A percentile compares a stretch with the other conserved stretches of the same genome.
Conservation (phyloP, 2,329 filamentous ascomycete genomes). For the Pseudogymnoascus sp. region DNA sequence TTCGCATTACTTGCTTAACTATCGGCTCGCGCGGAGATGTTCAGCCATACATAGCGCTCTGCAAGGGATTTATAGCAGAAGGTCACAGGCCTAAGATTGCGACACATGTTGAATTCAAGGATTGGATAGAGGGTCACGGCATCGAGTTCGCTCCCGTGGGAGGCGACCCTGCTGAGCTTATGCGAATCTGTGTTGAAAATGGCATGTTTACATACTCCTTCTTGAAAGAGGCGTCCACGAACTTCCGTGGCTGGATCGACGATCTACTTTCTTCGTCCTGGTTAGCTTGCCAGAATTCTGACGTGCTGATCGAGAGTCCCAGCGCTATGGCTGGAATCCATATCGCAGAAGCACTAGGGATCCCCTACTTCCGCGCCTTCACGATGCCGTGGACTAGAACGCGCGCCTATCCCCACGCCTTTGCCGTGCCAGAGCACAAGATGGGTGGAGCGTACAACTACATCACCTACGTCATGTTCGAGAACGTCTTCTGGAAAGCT, state of each 20-base stretch:
- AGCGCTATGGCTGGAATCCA: slow-evolving; percentile 97
- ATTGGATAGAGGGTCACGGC: slow-evolving; percentile 84
- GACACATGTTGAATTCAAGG: slow-evolving; percentile 82
- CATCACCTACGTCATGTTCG: slow-evolving; percentile 91
- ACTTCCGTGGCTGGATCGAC: slow-evolving; percentile 93
- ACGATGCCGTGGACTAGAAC: slow-evolving; percentile 99
- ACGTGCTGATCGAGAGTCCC: slow-evolving; percentile 89
- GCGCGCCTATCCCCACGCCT: slow-evolving; percentile 90
- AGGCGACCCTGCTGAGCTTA: slow-evolving; percentile 87
- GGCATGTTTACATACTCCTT: slow-evolving; percentile 95
- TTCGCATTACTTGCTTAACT: slow-evolving; percentile 85
- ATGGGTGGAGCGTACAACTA: slow-evolving; percentile 95
- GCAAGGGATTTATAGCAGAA: slow-evolving; percentile 80
- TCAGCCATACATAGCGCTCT: slow-evolving; percentile 93
- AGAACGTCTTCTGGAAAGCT: slow-evolving; percentile 93
- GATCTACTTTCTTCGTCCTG: slow-evolving; percentile 76
- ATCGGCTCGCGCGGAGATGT: slow-evolving; percentile 95
- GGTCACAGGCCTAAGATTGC: slow-evolving; percentile 83
- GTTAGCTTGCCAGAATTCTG: slow-evolving; percentile 74
- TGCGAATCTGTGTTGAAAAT: slow-evolving; percentile 93
- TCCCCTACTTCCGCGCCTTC: slow-evolving; percentile 95
- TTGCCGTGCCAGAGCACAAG: slow-evolving; percentile 85
- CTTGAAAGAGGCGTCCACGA: slow-evolving; percentile 73
- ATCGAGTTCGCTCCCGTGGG: slow-evolving; percentile 86
- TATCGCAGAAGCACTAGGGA: slow-evolving; percentile 84